Evolutionary conservation across 2,329 filamentous ascomycete genomes (phyloP).

Genomic region (Stachybotrys echinatus): DNA sequence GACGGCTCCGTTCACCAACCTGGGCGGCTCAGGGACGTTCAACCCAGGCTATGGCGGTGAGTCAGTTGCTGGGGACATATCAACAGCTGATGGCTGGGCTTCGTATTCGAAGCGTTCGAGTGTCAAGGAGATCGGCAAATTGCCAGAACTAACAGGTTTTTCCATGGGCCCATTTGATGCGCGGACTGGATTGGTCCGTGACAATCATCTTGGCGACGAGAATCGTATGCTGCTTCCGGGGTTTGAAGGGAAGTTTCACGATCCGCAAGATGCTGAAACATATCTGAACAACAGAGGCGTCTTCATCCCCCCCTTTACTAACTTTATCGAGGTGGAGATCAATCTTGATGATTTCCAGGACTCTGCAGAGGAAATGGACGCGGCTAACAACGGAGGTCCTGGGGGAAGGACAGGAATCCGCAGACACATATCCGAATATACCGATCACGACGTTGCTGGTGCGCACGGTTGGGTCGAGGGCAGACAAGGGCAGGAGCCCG

Average conservation of each 20-base stretch:
- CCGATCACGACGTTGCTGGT: neutral
- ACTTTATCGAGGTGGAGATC: conserved; percentile 56
- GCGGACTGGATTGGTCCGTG: conserved; percentile 31
- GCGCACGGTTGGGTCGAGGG: too few relatives aligned
- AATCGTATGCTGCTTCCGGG: conserved; percentile 52
- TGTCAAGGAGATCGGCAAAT: neutral
- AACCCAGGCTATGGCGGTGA: conserved; percentile 29
- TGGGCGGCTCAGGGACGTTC: conserved; percentile 65
- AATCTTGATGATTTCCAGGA: conserved; percentile 33
- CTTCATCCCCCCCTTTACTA: conserved; percentile 52
- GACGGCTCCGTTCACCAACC: conserved; percentile 55
- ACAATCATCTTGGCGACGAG: conserved; percentile 36
- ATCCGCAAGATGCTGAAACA: conserved; percentile 69
- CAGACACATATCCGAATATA: neutral
- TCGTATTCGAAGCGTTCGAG: neutral
- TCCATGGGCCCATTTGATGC: conserved; percentile 44
- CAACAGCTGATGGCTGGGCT: neutral
- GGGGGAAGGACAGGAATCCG: neutral
- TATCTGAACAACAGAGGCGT: conserved; percentile 64
- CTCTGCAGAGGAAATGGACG: neutral
- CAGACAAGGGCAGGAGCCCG: neutral
- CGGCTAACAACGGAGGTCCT: neutral
- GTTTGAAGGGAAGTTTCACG: conserved; percentile 71
- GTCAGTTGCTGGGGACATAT: conserved; percentile 1
- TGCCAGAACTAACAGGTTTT: conserved; percentile 13